Conservation (phyloP, 73 alveolate species). For the Blepharisma japonicum region DNA sequence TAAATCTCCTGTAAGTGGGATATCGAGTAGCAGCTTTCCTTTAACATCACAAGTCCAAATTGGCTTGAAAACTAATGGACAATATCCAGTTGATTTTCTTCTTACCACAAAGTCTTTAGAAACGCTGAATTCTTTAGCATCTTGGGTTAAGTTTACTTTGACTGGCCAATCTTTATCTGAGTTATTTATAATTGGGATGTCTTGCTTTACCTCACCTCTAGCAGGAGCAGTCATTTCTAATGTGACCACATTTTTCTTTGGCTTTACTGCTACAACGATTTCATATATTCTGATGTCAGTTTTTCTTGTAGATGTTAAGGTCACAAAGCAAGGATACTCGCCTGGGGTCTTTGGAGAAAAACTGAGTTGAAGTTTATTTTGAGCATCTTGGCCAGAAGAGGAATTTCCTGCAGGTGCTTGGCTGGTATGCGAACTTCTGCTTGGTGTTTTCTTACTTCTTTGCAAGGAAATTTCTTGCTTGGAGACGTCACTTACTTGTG, state of each 20-base stretch:
- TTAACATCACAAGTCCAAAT: constrained; percentile 74
- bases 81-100: constrained; percentile 67
- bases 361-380: constrained; percentile 39
- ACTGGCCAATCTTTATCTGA: constrained; percentile 93
- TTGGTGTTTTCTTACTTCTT: constrained; percentile 20
- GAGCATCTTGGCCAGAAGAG: neutral
- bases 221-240: constrained; percentile 95
- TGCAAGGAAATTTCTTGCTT: constrained; percentile 17
- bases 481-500: constrained; percentile 9
- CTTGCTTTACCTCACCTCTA: constrained; percentile 84
- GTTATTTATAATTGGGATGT: constrained; percentile 95
- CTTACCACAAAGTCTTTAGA: constrained; percentile 66
- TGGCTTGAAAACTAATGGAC: constrained; percentile 89
- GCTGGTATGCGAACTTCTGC: constrained; percentile 3
- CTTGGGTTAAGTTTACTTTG: constrained; percentile 75
- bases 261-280: constrained; percentile 89
- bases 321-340: constrained; percentile 67
- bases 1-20: constrained; percentile 83
- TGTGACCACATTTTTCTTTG: constrained; percentile 90
- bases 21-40: constrained; percentile 82
- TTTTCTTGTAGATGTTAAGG: constrained; percentile 64
- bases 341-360: constrained; percentile 78
- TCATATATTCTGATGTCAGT: constrained; percentile 96
- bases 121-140: constrained; percentile 54
- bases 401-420: neutral